Evolutionary conservation across 2,329 filamentous ascomycete genomes (phyloP).

Genomic region (Colletotrichum melonis): DNA sequence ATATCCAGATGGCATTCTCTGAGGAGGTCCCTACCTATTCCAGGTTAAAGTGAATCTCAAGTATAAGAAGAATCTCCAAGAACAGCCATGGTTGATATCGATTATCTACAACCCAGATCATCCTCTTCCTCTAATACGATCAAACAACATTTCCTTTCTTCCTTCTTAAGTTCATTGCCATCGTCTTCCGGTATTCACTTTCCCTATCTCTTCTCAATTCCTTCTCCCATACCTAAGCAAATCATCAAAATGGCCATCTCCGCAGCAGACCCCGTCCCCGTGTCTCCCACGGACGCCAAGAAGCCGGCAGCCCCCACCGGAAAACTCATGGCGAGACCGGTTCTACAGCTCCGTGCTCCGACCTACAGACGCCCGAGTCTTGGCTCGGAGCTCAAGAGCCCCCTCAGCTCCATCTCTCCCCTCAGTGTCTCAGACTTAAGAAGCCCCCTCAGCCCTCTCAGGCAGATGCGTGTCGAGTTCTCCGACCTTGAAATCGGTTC

Average conservation of each 20-base stretch:
- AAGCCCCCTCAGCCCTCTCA: slow-evolving; percentile 25
- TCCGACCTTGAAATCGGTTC: slow-evolving; percentile 31
- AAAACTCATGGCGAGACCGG: slow-evolving; percentile 13
- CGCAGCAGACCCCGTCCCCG: neutral
- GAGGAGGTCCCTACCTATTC: neutral
- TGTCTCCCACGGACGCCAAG: neutral
- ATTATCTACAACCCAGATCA: neutral
- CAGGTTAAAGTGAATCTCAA: neutral
- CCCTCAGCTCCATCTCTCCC: slow-evolving; percentile 25
- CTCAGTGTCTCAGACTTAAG: slow-evolving; percentile 18
- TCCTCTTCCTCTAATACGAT: neutral
- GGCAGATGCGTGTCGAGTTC: slow-evolving; percentile 13
- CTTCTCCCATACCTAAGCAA: neutral
- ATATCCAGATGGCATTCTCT: neutral
- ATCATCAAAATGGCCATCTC: slow-evolving; percentile 23
- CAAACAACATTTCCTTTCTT: neutral
- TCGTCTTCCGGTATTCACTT: neutral
- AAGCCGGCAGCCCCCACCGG: neutral
- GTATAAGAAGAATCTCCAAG: slow-evolving; percentile 33
- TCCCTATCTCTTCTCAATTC: neutral
- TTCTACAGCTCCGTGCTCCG: slow-evolving; percentile 21
- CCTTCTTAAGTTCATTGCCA: no score
- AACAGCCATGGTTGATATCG: neutral
- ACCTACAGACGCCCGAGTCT: slow-evolving; percentile 5
- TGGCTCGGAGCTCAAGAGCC: slow-evolving; percentile 6